Evolutionary conservation across 2,329 filamentous ascomycete genomes (phyloP), one percentile per base, ranked within the genome.

Genomic region (Colletotrichum liriopes): DNA sequence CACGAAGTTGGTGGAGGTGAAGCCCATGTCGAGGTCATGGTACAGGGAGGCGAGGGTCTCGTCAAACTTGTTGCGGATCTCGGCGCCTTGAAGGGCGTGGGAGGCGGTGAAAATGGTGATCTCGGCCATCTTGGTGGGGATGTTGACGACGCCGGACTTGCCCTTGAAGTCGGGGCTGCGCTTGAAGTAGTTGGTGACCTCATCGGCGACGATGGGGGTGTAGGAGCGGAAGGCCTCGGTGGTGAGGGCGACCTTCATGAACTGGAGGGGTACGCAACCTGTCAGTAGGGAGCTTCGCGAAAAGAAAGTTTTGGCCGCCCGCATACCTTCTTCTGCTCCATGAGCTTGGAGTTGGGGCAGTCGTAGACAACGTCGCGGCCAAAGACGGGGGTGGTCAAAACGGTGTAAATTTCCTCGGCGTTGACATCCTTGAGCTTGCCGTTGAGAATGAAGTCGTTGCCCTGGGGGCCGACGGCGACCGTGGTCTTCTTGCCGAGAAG

Each of bases 251-350:
- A 93, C 90, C 82, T 95, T 95, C 90, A 95, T 93, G 79, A 95
- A 94, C 92, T 90, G 72, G 63, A 73, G 29, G 58, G 39, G 41
- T 35, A 41, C 18, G 18, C 23, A 41, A 61, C 12, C 41, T 55
- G 69, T 80, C 62, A 78, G 76, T 32, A 54, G 11, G n/a, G 14
- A 39, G 20, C 54, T 18, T 41, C 54, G 49, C 18, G 37, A 18
- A 43, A 54, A 41, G 49, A 54, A 26, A 61, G 45, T 59, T 59
- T 54, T 8, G 23, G n/a, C 11, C 11, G n/a, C 14, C 39, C 43
- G n/a, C 43, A 74, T 81, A 95, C 93, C 90, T 96, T 96, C 87
- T 97, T 97, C 87, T 97, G 94, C 85, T 97, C 94, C 94, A 97
- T 97, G 79, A 97, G 89, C 84, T 97, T 97, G 71, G 94, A 88